Evolutionary conservation across 192 early-diverging fungal species (phyloP).

Genomic region (Piromyces finnis): DNA sequence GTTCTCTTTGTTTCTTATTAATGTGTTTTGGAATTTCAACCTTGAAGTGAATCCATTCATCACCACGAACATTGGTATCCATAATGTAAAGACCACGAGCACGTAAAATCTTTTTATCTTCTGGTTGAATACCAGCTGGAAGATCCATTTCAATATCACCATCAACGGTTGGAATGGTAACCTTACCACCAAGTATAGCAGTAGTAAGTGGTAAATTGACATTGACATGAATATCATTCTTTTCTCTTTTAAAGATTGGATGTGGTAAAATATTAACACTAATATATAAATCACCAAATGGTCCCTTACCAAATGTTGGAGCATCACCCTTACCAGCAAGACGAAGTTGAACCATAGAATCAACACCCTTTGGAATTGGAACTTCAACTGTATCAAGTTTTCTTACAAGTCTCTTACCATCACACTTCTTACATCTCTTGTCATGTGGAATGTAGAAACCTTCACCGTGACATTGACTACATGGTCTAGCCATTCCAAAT

Average conservation of each 20-base stretch:
- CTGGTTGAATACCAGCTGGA: constrained; percentile 71
- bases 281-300: constrained; percentile 71
- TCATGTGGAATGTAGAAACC: constrained; percentile 48
- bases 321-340: constrained; percentile 66
- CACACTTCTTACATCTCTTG: constrained; percentile 57
- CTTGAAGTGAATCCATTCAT: constrained; percentile 78
- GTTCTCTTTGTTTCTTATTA: not conserved
- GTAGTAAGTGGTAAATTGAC: constrained; percentile 62
- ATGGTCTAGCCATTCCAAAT: constrained; percentile 76
- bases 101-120: constrained; percentile 61
- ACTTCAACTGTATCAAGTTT: constrained; percentile 52
- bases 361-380: constrained; percentile 66
- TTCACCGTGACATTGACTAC: constrained; percentile 65
- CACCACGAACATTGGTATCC: constrained; percentile 41
- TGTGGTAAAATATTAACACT: constrained; percentile 30
- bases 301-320: constrained; percentile 51
- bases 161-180: constrained; percentile 82
- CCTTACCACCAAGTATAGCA: constrained; percentile 71
- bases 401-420: constrained; percentile 60
- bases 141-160: constrained; percentile 87
- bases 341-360: constrained; percentile 61
- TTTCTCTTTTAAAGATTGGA: constrained; percentile 67
- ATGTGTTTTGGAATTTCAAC: constrained; percentile 54
- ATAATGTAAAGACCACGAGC: constrained; percentile 54
- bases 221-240: constrained; percentile 55